phyloP scores from a whole-genome alignment of 495 filamentous ascomycete genomes.

The Penicillium taxi region DNA sequence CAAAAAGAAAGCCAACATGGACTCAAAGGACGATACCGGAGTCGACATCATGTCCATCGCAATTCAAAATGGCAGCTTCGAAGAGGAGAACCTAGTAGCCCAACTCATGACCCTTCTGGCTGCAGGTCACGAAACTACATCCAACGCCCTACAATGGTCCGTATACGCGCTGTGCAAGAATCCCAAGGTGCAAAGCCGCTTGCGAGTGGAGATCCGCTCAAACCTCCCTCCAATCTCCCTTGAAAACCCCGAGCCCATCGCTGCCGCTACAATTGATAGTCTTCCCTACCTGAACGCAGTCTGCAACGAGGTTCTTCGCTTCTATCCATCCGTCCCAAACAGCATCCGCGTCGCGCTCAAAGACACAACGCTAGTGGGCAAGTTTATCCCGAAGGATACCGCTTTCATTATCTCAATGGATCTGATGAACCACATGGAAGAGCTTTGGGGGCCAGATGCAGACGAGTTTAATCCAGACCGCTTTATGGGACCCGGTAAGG shows the following conservation, averaged over 20 bases:
- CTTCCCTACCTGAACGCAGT: conserved; percentile 55
- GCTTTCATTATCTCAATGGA: conserved; percentile 41
- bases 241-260: conserved; percentile 36
- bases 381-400: conserved; percentile 49
- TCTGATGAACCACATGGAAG: conserved; percentile 61
- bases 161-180: conserved; percentile 52
- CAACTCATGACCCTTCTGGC: conserved; percentile 95
- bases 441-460: conserved; percentile 79
- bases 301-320: conserved; percentile 52
- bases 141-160: conserved; percentile 53
- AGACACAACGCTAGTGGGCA: conserved; percentile 56
- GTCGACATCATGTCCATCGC: conserved; percentile 81
- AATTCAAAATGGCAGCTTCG: conserved; percentile 64
- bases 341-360: conserved; percentile 56
- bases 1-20: conserved; percentile 56
- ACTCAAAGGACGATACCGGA: conserved; percentile 30
- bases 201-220: conserved; percentile 54
- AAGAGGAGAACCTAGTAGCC: conserved; percentile 72
- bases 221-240: conserved; percentile 51
- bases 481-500: conserved; percentile 52
- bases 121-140: conserved; percentile 79
- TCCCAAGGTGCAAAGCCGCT: conserved; percentile 46
- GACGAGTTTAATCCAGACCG: conserved; percentile 74
- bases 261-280: conserved; percentile 43
- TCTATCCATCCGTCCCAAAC: conserved; percentile 49